Conservation (phyloP, 345 rosid genomes). For the Melastoma malabathricum region DNA sequence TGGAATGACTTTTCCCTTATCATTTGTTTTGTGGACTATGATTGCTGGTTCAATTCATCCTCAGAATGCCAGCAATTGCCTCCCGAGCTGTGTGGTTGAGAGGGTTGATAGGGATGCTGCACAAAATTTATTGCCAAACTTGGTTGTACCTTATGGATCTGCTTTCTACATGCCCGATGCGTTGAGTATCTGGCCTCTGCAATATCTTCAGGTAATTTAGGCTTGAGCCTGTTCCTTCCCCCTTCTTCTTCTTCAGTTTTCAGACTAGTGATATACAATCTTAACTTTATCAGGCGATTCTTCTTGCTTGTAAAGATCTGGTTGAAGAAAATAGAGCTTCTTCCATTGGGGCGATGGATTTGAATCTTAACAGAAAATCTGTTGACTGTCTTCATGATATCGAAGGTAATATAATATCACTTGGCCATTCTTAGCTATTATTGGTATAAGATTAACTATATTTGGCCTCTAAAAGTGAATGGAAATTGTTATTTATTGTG, state of each 20-base stretch:
- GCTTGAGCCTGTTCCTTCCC: neutral
- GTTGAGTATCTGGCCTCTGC: constrained; percentile 52
- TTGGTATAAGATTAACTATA: no score
- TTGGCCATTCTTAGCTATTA: neutral
- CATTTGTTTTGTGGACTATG: constrained; percentile 5
- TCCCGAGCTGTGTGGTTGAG: constrained; percentile 61
- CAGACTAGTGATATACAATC: neutral
- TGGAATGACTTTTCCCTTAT: constrained; percentile 1
- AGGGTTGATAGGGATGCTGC: constrained; percentile 43
- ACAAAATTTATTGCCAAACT: constrained; percentile 43
- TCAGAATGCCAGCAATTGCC: constrained; percentile 76
- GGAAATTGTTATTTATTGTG: no score
- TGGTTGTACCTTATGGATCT: constrained; percentile 40
- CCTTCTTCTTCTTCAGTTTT: constrained; percentile 1
- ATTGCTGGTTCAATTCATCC: constrained; percentile 7
- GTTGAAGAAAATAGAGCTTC: constrained; percentile 28
- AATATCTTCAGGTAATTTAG: constrained; percentile 9
- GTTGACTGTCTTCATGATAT: constrained; percentile 36
- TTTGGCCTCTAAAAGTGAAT: no score
- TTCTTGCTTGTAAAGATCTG: constrained; percentile 57
- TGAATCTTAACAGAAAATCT: constrained; percentile 41
- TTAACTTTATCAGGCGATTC: constrained; percentile 50
- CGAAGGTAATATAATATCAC: constrained; percentile 36
- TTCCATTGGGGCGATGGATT: constrained; percentile 24
- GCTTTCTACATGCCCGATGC: constrained; percentile 85